Evolutionary conservation across 83 land plant genomes (phyloP).

Genomic region (Larix sibirica): DNA sequence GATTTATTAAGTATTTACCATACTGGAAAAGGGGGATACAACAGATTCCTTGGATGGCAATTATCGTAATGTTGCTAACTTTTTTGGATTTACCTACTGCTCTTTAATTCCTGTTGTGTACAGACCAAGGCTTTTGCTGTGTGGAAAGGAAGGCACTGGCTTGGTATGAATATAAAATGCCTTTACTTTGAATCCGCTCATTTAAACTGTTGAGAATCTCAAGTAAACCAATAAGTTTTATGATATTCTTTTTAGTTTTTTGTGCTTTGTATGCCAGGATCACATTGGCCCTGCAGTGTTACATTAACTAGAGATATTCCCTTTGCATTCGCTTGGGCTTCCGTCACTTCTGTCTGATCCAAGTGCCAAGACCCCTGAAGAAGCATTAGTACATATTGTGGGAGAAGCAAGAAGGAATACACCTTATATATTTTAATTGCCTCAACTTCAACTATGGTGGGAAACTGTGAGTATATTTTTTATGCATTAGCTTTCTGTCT

Average conservation of each 20-base stretch:
- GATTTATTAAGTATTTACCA: conserved; percentile 71
- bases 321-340: conserved; percentile 92
- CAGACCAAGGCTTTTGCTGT: conserved; percentile 80
- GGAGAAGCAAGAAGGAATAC: conserved; percentile 94
- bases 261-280: conserved; percentile 62
- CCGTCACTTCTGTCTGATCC: conserved; percentile 96
- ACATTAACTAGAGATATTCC: conserved; percentile 96
- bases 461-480: conserved; percentile 74
- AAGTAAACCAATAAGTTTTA: not conserved
- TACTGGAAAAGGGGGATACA: conserved; percentile 17
- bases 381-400: conserved; percentile 95
- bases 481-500: not conserved
- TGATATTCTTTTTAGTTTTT: not conserved
- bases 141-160: conserved; percentile 79
- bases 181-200: not conserved
- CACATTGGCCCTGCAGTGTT: conserved; percentile 95
- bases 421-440: conserved; percentile 88
- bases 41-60: conserved; percentile 18
- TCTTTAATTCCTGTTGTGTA: conserved; percentile 76
- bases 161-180: conserved; percentile 49
- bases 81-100: conserved; percentile 63
- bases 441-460: conserved; percentile 97
- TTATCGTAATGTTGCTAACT: conserved; percentile 51
- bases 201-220: not conserved
- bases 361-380: conserved; percentile 95